Percentiles rank a stretch among this genome's conserved stretches.
Conservation (phyloP, 2,329 filamentous ascomycete species). For the Samsoniella hepiali region DNA sequence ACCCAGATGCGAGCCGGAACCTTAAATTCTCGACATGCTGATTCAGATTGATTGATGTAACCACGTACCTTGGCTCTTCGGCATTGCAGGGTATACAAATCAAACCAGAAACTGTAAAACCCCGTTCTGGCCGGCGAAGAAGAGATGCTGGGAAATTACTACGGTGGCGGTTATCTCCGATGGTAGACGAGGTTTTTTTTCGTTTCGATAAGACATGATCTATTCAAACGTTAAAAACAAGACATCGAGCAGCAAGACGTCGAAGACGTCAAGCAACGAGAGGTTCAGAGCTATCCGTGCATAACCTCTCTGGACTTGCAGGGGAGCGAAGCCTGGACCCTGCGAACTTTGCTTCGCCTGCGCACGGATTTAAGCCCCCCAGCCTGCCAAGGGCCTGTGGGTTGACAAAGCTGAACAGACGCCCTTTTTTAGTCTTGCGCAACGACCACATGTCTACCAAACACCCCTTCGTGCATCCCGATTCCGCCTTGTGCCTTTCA, state of each 20-base stretch:
- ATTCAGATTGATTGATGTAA: neutral
- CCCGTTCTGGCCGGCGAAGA: neutral
- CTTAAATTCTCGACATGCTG: neutral
- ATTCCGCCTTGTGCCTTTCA: too few species aligned
- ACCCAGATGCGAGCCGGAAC: neutral
- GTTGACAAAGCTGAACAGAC: too few species aligned
- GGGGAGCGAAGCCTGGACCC: too few species aligned
- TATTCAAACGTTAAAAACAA: neutral
- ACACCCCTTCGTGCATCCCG: too few species aligned
- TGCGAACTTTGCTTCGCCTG: neutral
- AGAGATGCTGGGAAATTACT: constrained; percentile 15
- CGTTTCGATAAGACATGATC: neutral
- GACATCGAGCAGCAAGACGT: neutral
- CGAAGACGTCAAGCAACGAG: too few species aligned
- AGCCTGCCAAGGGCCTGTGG: too few species aligned
- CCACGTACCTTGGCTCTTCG: neutral
- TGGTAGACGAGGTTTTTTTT: neutral
- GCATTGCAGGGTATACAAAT: constrained; percentile 7
- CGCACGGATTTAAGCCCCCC: neutral
- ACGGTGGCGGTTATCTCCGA: constrained; percentile 6
- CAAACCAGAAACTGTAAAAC: neutral
- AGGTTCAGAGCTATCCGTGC: neutral
- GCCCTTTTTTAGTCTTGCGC: too few species aligned
- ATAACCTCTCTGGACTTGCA: neutral
- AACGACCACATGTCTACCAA: too few species aligned